Evolutionary conservation across 2,329 filamentous ascomycete species (phyloP).

Genomic region (Reticulascus tulasneorum): DNA sequence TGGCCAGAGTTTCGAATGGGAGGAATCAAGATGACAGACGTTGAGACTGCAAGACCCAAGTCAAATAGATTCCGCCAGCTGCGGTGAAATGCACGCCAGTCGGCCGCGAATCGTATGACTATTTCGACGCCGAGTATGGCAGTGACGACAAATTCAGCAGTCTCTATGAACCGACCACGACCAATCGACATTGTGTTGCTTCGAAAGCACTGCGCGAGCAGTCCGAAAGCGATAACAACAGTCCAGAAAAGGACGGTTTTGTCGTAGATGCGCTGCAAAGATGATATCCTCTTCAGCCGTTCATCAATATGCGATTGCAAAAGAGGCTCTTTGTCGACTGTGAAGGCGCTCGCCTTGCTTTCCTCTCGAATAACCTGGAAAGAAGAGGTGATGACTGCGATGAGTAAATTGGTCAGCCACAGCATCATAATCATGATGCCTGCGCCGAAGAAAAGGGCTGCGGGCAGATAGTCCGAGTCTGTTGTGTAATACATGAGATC

Average conservation of each 20-base stretch:
- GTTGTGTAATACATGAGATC: slow-evolving; percentile 93
- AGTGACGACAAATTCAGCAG: slow-evolving; percentile 72
- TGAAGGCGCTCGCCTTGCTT: slow-evolving; percentile 90
- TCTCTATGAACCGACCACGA: slow-evolving; percentile 62
- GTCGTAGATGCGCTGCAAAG: slow-evolving; percentile 68
- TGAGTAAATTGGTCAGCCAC: slow-evolving; percentile 91
- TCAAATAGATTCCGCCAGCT: slow-evolving; percentile 76
- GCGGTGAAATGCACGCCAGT: slow-evolving; percentile 78
- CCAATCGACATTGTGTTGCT: slow-evolving; percentile 69
- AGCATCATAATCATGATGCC: slow-evolving; percentile 88
- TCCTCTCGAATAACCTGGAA: slow-evolving; percentile 98
- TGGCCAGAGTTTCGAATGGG: slow-evolving; percentile 68
- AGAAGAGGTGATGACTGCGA: slow-evolving; percentile 96
- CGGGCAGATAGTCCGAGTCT: slow-evolving; percentile 83
- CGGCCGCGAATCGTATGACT: slow-evolving; percentile 67
- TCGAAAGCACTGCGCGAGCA: slow-evolving; percentile 74
- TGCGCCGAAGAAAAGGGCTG: slow-evolving; percentile 71
- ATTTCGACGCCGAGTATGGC: slow-evolving; percentile 79
- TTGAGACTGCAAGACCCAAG: slow-evolving; percentile 73
- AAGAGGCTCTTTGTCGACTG: slow-evolving; percentile 59
- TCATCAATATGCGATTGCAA: slow-evolving; percentile 13
- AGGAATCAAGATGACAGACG: slow-evolving; percentile 81
- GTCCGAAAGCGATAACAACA: slow-evolving; percentile 69
- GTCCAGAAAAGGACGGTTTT: slow-evolving; percentile 78
- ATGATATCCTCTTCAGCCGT: slow-evolving; percentile 28